Base-by-base conservation (phyloP, 108 stramenopile species). In the Aureococcus anophagefferens region DNA sequence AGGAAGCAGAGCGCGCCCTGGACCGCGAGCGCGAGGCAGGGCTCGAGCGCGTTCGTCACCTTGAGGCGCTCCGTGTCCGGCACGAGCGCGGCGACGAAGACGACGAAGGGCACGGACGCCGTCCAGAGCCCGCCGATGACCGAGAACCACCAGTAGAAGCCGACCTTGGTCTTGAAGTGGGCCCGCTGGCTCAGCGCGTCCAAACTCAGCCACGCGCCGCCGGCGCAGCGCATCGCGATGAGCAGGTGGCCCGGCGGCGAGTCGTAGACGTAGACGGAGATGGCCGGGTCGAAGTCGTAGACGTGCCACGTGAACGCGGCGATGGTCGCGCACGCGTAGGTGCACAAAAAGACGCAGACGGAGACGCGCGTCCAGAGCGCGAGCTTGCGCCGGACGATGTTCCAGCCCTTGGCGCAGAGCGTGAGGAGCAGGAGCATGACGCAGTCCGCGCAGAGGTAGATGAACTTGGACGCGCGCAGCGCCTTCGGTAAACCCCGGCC, bases 381-480 rank as follows among this genome's bases (percentile, higher is more conserved):
- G 16, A 72, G 25, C 30, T 72, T 72, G 14, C 45, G 37, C 21
- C 72, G 62, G 13, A 65, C 64, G 44, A 72, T 66, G 35, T 40
- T 45, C 65, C 65, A 72, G 40, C 72, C 72, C 65, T 72, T 44
- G 40, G 65, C 72, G 4, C 64, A 44, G 5, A 72, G 30, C 3
- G 64, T 25, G 25, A 72, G 64, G 5, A 30, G 40, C 4, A 66
- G 1, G 5, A 66, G 40, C 29, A 72, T 0, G 62, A 45, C n/a
- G 40, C 36, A 35, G 29, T 72, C 72, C 17, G 44, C 44, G n/a
- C 40, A 15, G 9, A 29, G 28, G n/a, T 0, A 9, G 5, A 45
- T 7, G 44, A 46, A 29, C 3, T 28, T 40, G 29, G 31, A 9
- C 13, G 31, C 30, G 30, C 4, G 0, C 14, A 28, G 25, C 9